Evolutionary conservation across 345 rosid species (phyloP), one percentile per base, ranked within the genome.

Genomic region (Salix caprea): DNA sequence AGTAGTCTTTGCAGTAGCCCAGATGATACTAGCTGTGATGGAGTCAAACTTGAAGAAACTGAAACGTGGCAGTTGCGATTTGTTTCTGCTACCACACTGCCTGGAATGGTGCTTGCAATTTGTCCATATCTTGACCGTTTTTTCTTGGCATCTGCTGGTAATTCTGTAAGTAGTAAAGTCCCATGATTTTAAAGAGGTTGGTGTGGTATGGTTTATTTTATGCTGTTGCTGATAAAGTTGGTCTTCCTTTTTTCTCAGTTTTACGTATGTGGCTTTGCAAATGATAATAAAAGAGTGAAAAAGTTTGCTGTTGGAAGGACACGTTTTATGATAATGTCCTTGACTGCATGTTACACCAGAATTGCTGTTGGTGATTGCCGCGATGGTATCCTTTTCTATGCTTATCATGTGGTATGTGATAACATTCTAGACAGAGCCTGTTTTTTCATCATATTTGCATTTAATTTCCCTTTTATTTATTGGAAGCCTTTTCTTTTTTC

Each of bases 291-390:
- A 77, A 92, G 85, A 80, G 87, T 92, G 85, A 93, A 84, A 85
- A 90, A 82, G 87, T 75, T 88, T 76, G 97, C 95, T 21, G 82
- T 79, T 23, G 94, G 90, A 81, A 92, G 92, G 89, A 93, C 98
- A 66, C 97, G 99, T 69, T 96, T 92, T 79, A 90, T 90, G 92
- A 92, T 96, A 82, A 88, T 82, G 48, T 89, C 91, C 48, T 86
- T 96, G 87, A 89, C 94, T 15, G 85, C 97, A 61, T 82, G 90
- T 85, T 86, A 79, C 76, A 89, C 92, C 75, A 90, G 99, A 85
- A 96, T 96, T 80, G 98, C 88, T 14, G 98, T 96, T 78, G 98
- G 99, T 67, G 97, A 96, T 83, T 96, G 99, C 84, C 98, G 99
- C 69, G 99, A 96, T 79, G 99, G 99, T 80, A 87, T 96, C 81